Evolutionary conservation across 257 asterid genomes (phyloP), one percentile per base, ranked within the genome.

Genomic region (Knoxia roxburghii): DNA sequence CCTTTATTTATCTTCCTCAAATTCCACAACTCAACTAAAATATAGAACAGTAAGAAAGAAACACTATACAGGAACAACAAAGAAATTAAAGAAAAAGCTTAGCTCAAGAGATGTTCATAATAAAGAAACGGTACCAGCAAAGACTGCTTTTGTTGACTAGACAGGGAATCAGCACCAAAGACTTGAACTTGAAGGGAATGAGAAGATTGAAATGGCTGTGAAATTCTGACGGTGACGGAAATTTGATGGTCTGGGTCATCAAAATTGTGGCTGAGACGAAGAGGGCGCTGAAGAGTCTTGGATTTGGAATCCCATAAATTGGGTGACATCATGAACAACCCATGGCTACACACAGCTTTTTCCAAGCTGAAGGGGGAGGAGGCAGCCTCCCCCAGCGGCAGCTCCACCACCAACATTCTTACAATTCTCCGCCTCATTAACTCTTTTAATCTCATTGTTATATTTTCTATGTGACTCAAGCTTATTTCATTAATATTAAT

Each of bases 311-410:
- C 93, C 96, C 97, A 91, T 50, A 67, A 81, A 61, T 91, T 91
- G 57, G 96, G 97, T 40, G 97, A 92, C 95, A 86, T 91, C 97
- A 91, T 91, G 80, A 91, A 91, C 8, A 91, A 68, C 1, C 97
- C 97, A 64, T 88, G 89, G 82, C 96, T 90, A 75, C 96, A 90
- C 7, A 90, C 91, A 21, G 89, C 87, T 76, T 82, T 88, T 50
- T 80, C 95, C 37, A 90, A 65, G 67, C 67, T 68, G 75, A 86
- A 88, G 21, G 80, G 64, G 27, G 71, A 59, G 8, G 82, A 80
- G 8, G 82, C 79, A 24, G 77, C 81, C 70, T 68, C 86, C 56
- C 82, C 79, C 8, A 90, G 85, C 48, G 77, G 82, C 60, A 90
- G 81, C 83, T 82, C 84, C 80, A 85, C 75, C 72, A 77, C 27